Percentiles rank a stretch among this genome's conserved stretches.
phyloP scores from a whole-genome alignment of 257 asterid genomes.

The Catharanthus roseus region DNA sequence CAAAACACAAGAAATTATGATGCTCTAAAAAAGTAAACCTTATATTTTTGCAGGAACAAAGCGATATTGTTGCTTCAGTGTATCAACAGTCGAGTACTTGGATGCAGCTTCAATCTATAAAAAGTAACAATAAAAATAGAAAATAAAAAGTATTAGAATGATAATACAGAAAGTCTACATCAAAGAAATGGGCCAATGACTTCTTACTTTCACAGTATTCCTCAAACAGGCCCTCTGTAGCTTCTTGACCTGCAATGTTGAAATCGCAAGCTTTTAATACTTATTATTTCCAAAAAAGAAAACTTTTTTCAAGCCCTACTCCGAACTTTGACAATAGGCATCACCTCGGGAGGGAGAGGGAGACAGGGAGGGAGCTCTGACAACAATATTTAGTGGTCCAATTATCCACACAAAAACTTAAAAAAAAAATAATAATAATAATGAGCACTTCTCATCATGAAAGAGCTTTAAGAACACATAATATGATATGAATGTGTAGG shows the following conservation, averaged over 20 bases:
- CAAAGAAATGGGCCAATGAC: slow-evolving; percentile 4
- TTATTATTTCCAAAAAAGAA: neutral
- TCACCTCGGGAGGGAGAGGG: neutral
- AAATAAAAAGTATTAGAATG: neutral
- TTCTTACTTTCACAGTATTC: slow-evolving; percentile 78
- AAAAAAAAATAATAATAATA: neutral
- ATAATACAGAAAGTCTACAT: neutral
- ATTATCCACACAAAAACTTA: neutral
- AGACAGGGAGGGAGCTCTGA: neutral
- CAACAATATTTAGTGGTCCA: neutral
- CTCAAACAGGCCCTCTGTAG: slow-evolving; percentile 88
- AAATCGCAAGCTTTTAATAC: neutral
- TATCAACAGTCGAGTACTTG: slow-evolving; percentile 90
- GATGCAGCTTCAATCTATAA: slow-evolving; percentile 75
- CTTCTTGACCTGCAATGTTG: slow-evolving; percentile 65
- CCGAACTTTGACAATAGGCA: neutral
- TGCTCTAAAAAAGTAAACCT: slow-evolving; percentile 37
- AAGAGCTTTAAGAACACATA: neutral
- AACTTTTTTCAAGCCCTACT: neutral
- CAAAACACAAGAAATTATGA: neutral
- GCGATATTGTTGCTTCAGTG: slow-evolving; percentile 71
- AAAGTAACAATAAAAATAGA: slow-evolving; percentile 5
- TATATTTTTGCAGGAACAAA: slow-evolving; percentile 81
- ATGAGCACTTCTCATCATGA: neutral
- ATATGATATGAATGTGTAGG: neutral